Evolutionary conservation across 1,284 basidiomycete species (phyloP).

Genomic region (Cryptococcus sp.): DNA sequence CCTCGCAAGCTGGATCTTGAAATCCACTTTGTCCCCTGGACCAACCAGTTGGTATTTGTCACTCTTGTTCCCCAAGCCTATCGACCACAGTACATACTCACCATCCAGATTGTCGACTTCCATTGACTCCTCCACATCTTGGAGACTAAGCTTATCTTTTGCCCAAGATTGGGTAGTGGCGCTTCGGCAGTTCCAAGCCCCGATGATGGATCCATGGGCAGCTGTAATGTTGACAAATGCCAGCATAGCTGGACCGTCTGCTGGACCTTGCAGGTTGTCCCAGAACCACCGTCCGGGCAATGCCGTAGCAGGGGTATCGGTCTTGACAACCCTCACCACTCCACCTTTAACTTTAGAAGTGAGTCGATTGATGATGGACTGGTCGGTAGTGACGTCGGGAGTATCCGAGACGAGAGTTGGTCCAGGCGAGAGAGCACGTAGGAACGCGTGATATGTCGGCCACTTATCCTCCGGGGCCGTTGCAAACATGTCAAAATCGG

Average conservation of each 20-base stretch:
- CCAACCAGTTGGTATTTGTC: not conserved
- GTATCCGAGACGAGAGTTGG: slow-evolving; percentile 33
- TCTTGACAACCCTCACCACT: slow-evolving; percentile 11
- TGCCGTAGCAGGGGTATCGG: not conserved
- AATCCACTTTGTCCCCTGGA: not conserved
- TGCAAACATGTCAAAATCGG: slow-evolving; percentile 41
- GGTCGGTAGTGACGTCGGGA: slow-evolving; percentile 17
- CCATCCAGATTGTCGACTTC: slow-evolving; percentile 1
- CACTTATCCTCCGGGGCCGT: slow-evolving; percentile 9
- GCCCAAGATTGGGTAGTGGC: slow-evolving; percentile 4
- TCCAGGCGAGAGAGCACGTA: slow-evolving; percentile 29
- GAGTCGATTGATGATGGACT: slow-evolving; percentile 12
- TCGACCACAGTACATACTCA: slow-evolving; percentile 7
- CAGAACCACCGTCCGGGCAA: slow-evolving; percentile 19
- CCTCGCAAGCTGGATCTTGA: slow-evolving; percentile 8
- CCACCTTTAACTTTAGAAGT: slow-evolving; percentile 8
- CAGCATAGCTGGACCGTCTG: slow-evolving; percentile 19
- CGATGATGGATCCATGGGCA: slow-evolving; percentile 15
- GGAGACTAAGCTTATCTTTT: slow-evolving; percentile 8
- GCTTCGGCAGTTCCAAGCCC: slow-evolving; percentile 23
- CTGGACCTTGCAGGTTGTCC: slow-evolving; percentile 12
- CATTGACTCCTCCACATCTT: slow-evolving; percentile 18
- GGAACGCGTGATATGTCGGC: slow-evolving; percentile 28
- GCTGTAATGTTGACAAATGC: slow-evolving; percentile 6
- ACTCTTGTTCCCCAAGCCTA: not conserved